Base-by-base conservation (phyloP, 768 basidiomycete genomes). In the Piloderma croceum region DNA sequence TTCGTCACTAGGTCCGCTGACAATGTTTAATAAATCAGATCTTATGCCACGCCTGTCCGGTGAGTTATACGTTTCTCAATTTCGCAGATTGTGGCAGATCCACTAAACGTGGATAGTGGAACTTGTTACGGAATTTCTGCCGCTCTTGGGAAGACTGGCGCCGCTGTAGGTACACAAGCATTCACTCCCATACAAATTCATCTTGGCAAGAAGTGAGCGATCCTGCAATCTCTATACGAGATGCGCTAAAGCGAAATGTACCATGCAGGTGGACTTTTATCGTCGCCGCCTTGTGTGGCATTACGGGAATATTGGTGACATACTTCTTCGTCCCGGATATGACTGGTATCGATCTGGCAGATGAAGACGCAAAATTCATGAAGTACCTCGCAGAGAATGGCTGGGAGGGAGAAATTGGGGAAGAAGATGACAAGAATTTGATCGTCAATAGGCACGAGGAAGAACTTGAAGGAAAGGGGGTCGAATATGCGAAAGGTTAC, bases 101-200 rank as follows among this genome's bases (percentile, higher is more conserved):
- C 43, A 24, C 38, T 29, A 18, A 27, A 38, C 3, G 36, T 23
- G 38, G 40, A 44, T 40, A 73, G 79, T 33, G 84, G 82, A 3
- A 80, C 83, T 7, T 80, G 76, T 55, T 85, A 83, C 45, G 83
- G 82, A 2, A 52, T 84, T 27, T 77, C 76, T 20, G 81, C 81
- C 6, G 80, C 80, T 1, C 60, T 84, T 6, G 81, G 81, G 7
- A 84, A 83, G 51, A 66, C 79, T 3, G 84, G 84, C 4, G 85
- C 83, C 15, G 83, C 79, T n/a, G 43, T 83, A 37, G 81, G 82
- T 7, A 81, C 78, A 0, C 80, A 83, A 50, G 77, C 10, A 1
- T 83, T 83, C 55, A 81, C 79, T 3, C 81, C 81, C 3, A 81
- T 84, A 45, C 76, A 80, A 51, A 62, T 64, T 40, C 69, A 81